phyloP scores from a whole-genome alignment of 2,329 filamentous ascomycete species.

The Lasiodiplodia gonubiensis region DNA sequence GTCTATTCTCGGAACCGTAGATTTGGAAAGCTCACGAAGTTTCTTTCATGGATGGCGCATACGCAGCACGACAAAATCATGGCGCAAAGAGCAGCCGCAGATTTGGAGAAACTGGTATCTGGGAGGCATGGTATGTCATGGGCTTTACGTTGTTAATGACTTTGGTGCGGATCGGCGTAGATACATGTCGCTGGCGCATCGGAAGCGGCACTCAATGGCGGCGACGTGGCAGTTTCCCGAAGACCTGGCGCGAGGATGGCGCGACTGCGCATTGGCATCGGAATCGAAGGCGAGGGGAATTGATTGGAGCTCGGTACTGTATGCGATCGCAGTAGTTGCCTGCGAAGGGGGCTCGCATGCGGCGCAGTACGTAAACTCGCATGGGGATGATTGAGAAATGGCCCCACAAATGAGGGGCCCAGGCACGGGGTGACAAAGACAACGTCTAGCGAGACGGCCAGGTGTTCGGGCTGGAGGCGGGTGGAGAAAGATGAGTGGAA shows the following conservation, averaged over 20 bases:
- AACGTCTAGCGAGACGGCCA: too few relatives aligned
- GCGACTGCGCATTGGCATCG: slow-evolving; percentile 45
- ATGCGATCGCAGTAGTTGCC: slow-evolving; percentile 47
- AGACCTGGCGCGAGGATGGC: slow-evolving; percentile 41
- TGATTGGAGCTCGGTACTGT: slow-evolving; percentile 48
- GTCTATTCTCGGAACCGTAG: slow-evolving; percentile 50
- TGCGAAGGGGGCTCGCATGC: slow-evolving; percentile 48
- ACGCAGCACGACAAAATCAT: slow-evolving; percentile 52
- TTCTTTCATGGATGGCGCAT: slow-evolving; percentile 52
- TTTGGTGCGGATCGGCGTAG: slow-evolving; percentile 49
- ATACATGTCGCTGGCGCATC: slow-evolving; percentile 51
- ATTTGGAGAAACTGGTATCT: slow-evolving; percentile 52
- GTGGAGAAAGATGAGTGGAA: slow-evolving; percentile 36
- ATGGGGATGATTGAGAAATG: not conserved
- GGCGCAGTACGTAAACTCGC: slow-evolving; percentile 35
- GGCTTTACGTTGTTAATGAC: slow-evolving; percentile 43
- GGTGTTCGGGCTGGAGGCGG: slow-evolving; percentile 42
- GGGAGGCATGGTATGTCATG: slow-evolving; percentile 42
- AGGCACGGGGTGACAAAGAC: too few relatives aligned
- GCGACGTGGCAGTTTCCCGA: slow-evolving; percentile 47
- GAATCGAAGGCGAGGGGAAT: slow-evolving; percentile 45
- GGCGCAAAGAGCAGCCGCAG: slow-evolving; percentile 53
- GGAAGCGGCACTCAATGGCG: slow-evolving; percentile 52
- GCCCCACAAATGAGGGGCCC: not conserved
- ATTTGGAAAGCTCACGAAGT: slow-evolving; percentile 49